A percentile compares a stretch with the other conserved stretches of the same genome.
Evolutionary conservation across 2,329 filamentous ascomycete genomes (phyloP).

Genomic region (Ascochyta clinopodiicola): DNA sequence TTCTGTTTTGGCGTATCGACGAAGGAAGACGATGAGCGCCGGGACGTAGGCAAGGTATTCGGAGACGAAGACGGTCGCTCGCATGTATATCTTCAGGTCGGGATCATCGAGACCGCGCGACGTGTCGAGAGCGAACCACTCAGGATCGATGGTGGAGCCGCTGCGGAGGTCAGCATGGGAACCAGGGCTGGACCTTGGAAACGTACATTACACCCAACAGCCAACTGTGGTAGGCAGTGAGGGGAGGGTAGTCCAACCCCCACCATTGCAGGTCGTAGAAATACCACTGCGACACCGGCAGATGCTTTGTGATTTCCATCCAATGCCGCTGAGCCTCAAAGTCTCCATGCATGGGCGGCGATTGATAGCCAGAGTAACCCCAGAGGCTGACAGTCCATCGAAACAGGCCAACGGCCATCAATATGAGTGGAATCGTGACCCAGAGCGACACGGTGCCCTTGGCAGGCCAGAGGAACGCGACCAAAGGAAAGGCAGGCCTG

Average conservation of each 20-base stretch:
- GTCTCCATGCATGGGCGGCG: constrained; percentile 91
- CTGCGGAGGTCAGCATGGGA: constrained; percentile 45
- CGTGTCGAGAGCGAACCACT: constrained; percentile 85
- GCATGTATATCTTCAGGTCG: constrained; percentile 91
- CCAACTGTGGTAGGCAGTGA: constrained; percentile 99
- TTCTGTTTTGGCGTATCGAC: constrained; percentile 77
- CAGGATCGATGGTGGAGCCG: constrained; percentile 76
- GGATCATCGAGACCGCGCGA: constrained; percentile 84
- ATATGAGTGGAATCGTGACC: constrained; percentile 83
- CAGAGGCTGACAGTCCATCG: constrained; percentile 91
- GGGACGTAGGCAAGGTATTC: constrained; percentile 92
- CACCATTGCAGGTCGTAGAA: constrained; percentile 97
- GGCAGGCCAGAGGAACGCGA: constrained; percentile 92
- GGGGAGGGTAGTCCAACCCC: constrained; percentile 95
- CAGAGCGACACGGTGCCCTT: constrained; percentile 86
- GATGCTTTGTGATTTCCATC: constrained; percentile 94
- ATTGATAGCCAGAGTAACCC: constrained; percentile 88
- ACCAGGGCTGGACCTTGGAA: background rate
- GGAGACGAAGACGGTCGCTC: constrained; percentile 85
- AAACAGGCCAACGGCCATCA: constrained; percentile 91
- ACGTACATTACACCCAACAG: constrained; percentile 79
- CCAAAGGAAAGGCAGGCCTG: constrained; percentile 82
- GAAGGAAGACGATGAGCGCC: constrained; percentile 82
- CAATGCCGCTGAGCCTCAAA: constrained; percentile 98
- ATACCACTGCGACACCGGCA: constrained; percentile 95